These are phyloP conservation scores for Penicillium sp. DNA, from an alignment of 2,329 filamentous ascomycete genomes.

Conservation along the genomic window DNA sequence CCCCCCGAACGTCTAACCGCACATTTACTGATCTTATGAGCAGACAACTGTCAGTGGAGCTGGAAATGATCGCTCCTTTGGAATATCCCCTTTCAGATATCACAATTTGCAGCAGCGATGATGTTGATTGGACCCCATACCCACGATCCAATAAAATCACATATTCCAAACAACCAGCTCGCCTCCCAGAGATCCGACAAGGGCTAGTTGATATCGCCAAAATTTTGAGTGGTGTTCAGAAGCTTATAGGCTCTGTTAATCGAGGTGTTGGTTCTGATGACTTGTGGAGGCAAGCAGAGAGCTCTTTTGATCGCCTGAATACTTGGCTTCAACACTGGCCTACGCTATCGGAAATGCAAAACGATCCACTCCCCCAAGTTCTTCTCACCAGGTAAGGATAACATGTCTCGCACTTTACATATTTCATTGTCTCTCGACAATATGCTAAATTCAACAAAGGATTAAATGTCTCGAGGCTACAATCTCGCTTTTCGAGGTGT, in stretches of 20 bases:
- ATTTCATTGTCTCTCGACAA: background rate
- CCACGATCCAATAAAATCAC: conserved; percentile 32
- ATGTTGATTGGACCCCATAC: conserved; percentile 35
- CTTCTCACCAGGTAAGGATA: conserved; percentile 32
- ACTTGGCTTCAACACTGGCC: conserved; percentile 27
- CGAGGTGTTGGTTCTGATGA: conserved; percentile 9
- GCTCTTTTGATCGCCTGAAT: conserved; percentile 23
- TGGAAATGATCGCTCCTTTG: conserved; percentile 22
- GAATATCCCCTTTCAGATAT: conserved; percentile 19
- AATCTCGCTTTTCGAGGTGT: conserved; percentile 27
- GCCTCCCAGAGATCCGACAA: conserved; percentile 28
- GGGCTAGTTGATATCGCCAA: conserved; percentile 24
- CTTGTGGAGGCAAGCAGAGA: conserved; percentile 20
- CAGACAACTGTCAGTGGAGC: conserved; percentile 33
- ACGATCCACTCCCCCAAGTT: conserved; percentile 27
- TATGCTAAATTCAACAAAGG: conserved; percentile 21
- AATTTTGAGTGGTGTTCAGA: conserved; percentile 26
- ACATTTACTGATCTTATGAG: conserved; percentile 8
- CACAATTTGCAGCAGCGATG: conserved; percentile 14
- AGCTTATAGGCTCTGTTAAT: conserved; percentile 24
- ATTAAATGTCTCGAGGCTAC: conserved; percentile 30
- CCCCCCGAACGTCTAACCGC: background rate
- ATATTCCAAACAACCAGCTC: conserved; percentile 26
- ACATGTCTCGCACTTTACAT: background rate
- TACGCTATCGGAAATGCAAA: conserved; percentile 14